phyloP scores from a whole-genome alignment of 257 asterid genomes.

The Apocynum venetum region DNA sequence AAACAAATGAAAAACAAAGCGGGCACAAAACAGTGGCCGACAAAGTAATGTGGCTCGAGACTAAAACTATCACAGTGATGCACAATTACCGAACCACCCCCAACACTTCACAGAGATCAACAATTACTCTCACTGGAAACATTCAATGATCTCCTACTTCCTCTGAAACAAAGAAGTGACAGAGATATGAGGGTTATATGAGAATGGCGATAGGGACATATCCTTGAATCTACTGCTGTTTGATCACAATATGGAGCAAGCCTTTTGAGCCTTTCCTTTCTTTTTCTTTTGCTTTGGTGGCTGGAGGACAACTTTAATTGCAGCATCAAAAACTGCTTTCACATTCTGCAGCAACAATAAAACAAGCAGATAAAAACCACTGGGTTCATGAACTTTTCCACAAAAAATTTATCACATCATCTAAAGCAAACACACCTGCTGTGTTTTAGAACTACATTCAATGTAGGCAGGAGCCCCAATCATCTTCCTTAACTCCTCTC shows the following conservation, averaged over 20 bases:
- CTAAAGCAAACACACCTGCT: slow-evolving; percentile 29
- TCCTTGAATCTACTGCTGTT: slow-evolving; percentile 26
- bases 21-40: slow-evolving; percentile 38
- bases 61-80: slow-evolving; percentile 28
- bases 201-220: slow-evolving; percentile 24
- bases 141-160: slow-evolving; percentile 40
- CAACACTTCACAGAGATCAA: slow-evolving; percentile 40
- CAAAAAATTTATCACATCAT: neutral
- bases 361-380: neutral
- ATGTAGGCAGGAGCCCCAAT: slow-evolving; percentile 42
- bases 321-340: slow-evolving; percentile 54
- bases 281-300: slow-evolving; percentile 54
- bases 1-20: slow-evolving; percentile 42
- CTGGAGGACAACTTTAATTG: slow-evolving; percentile 52
- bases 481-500: slow-evolving; percentile 41
- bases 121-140: slow-evolving; percentile 32
- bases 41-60: slow-evolving; percentile 30
- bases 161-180: slow-evolving; percentile 37
- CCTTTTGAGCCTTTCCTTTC: slow-evolving; percentile 44
- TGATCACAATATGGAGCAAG: slow-evolving; percentile 66
- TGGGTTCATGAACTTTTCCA: neutral
- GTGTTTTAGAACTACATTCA: slow-evolving; percentile 48
- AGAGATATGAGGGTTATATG: slow-evolving; percentile 22
- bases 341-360: slow-evolving; percentile 36
- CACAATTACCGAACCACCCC: slow-evolving; percentile 37